Evolutionary conservation across 2,329 filamentous ascomycete species (phyloP), one percentile per base, ranked within the genome.

Genomic region (Geosmithia putterillii): DNA sequence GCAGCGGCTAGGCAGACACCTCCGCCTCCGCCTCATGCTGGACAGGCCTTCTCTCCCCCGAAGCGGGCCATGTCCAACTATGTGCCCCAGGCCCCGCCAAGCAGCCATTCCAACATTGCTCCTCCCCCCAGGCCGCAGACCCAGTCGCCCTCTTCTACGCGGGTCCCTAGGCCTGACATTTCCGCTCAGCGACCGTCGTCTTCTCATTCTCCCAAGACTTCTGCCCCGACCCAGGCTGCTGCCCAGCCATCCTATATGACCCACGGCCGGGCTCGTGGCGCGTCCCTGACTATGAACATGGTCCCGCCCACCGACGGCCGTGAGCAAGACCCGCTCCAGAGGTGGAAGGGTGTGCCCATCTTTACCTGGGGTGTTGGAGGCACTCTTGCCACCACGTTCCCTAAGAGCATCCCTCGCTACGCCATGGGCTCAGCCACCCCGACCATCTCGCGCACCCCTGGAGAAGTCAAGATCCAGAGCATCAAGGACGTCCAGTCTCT

Each of bases 321-420:
- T 18, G 76, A 83, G 53, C 64, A 78, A 17, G 92, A 98, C 63
- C 79, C 81, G 2, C 67, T 98, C 7, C 75, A 94, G 57, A 74
- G 92, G 50, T 98, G 92, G 92, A 88, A 84, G 63, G 94, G 94
- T 3, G 75, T 78, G 12, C 92, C 94, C 0, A 74, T 95, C 12
- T 82, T 96, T 54, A 76, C 76, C 1, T 98, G 94, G 82, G 88
- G 87, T 3, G 79, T 94, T 41, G 89, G 88, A 18, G 92, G 92
- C 12, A 76, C 77, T 2, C 67, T 95, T 10, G 72, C 94, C 3
- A 88, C 84, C 1, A 86, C 81, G 38, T 95, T 96, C 54, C 92
- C 94, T 0, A 88, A 85, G 57, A 83, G 90, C 50, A 77, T 92
- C 28, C 89, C 90, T 14, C 80, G 89, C 40, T 96, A 95, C 61